phyloP scores from a whole-genome alignment of 306 rosid genomes.

The Rubus parviflorus region DNA sequence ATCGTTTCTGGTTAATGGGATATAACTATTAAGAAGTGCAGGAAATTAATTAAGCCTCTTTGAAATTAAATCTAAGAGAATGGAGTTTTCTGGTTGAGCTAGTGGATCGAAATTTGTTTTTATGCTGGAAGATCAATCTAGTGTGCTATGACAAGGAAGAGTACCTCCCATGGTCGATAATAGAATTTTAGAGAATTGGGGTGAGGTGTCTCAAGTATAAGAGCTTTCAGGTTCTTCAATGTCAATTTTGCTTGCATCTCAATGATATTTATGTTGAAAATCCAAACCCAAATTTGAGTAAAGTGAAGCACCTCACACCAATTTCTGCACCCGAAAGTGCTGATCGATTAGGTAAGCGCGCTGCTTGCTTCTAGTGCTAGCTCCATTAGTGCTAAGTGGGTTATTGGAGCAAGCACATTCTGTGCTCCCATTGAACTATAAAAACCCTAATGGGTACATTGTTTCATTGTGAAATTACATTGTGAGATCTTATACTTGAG shows the following conservation, averaged over 20 bases:
- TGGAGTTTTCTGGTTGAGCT: background rate
- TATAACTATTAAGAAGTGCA: background rate
- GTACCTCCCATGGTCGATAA: constrained; percentile 14
- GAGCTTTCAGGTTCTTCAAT: constrained; percentile 22
- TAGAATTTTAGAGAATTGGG: constrained; percentile 11
- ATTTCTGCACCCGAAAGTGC: constrained; percentile 27
- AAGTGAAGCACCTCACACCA: constrained; percentile 6
- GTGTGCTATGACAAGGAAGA: background rate
- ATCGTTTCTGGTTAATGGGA: background rate
- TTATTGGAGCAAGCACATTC: constrained; percentile 39
- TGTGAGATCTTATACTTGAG: background rate
- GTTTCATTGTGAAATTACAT: background rate
- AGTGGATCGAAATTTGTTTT: constrained; percentile 8
- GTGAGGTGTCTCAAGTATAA: constrained; percentile 33
- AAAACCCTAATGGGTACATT: constrained; percentile 17
- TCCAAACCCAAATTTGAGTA: constrained; percentile 28
- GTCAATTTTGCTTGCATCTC: constrained; percentile 27
- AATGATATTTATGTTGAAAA: background rate
- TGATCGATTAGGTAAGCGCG: constrained; percentile 17
- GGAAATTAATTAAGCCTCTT: background rate
- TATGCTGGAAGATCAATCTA: background rate
- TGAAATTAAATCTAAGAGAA: background rate
- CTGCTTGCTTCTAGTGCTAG: constrained; percentile 42
- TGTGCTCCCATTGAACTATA: constrained; percentile 28
- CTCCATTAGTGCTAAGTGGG: constrained; percentile 45